Percentiles rank a stretch among this genome's conserved stretches.
These are phyloP conservation scores for Ceratocystis papillata DNA, from an alignment of 2,329 filamentous ascomycete genomes.

Conservation along the genomic window DNA sequence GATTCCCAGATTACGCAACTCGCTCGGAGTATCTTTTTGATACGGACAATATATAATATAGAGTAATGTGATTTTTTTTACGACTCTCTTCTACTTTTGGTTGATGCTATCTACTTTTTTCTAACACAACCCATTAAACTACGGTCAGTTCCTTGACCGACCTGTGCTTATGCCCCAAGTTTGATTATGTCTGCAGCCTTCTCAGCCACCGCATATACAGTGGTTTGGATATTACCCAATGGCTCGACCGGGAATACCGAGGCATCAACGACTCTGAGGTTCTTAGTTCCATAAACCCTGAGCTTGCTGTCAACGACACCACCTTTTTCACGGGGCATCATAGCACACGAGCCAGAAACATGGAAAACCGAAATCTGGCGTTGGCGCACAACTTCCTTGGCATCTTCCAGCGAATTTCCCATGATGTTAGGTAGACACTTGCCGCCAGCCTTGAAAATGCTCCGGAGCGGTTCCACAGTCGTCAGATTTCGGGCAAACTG, in stretches of 20 bases:
- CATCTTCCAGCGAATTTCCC: slow-evolving; percentile 31
- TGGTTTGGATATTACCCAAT: slow-evolving; percentile 31
- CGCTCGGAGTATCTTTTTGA: too few relatives aligned
- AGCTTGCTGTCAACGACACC: slow-evolving; percentile 38
- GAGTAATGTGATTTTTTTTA: background rate
- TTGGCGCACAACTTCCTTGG: slow-evolving; percentile 32
- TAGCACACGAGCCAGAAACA: slow-evolving; percentile 40
- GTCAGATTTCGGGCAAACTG: slow-evolving; percentile 34
- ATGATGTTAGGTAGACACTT: slow-evolving; percentile 29
- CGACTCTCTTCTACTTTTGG: background rate
- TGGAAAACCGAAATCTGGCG: slow-evolving; percentile 37
- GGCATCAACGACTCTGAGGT: slow-evolving; percentile 39
- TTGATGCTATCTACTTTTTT: background rate
- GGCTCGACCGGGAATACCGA: slow-evolving; percentile 38
- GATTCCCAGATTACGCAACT: slow-evolving; percentile 13
- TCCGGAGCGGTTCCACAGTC: slow-evolving; percentile 34
- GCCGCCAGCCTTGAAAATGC: slow-evolving; percentile 34
- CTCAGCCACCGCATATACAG: slow-evolving; percentile 32
- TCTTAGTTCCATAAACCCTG: slow-evolving; percentile 36
- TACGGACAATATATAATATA: too few relatives aligned
- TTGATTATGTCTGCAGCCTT: slow-evolving; percentile 34
- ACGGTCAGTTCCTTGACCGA: background rate
- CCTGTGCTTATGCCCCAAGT: background rate
- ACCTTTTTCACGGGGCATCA: slow-evolving; percentile 37
- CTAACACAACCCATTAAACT: too few relatives aligned